Base-by-base conservation (phyloP, 2,329 filamentous ascomycete genomes). In the Venturia nashicola region DNA sequence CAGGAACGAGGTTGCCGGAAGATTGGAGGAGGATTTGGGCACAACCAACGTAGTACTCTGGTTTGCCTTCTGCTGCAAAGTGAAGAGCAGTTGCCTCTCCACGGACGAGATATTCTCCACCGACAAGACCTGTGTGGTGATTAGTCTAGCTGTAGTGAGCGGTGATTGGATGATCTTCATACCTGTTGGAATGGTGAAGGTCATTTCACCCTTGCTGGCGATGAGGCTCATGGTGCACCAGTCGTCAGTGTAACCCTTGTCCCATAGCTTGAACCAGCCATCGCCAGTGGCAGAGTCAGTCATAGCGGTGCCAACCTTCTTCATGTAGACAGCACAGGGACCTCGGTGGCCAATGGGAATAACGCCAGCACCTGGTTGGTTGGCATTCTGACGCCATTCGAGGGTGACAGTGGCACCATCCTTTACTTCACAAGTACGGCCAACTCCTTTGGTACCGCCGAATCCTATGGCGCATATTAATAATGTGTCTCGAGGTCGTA, bases 221-320 rank as follows among this genome's bases (percentile, higher is more conserved):
- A 57, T 57, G 65, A 91, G 78, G 66, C 83, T 84, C 70, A 89
- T 83, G 3, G 85, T 87, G 74, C 88, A 90, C 87, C 88, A 91
- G 71, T 83, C 77, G 5, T 75, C 71, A 68, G 88, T 79, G 74
- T 88, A 89, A 57, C 86, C 86, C 61, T 86, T 80, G 65, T 89
- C 82, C 78, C 82, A 90, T 71, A 91, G 83, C 79, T 91, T 91
- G 80, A 91, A 89, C 89, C 88, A 92, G 46, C 88, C 88, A 61
- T 79, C 76, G 5, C 88, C 87, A 32, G 80, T 66, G 60, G 62
- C 71, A 70, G 18, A 65, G 61, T 84, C 84, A 14, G 81, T 73
- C 61, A 74, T 75, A 65, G 86, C 83, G 65, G 84, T 79, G 67
- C 78, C 74, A 1, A 90, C 82, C 69, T 84, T 83, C 77, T 91